phyloP scores from a whole-genome alignment of 768 basidiomycete genomes.

The Auricularia sp. region DNA sequence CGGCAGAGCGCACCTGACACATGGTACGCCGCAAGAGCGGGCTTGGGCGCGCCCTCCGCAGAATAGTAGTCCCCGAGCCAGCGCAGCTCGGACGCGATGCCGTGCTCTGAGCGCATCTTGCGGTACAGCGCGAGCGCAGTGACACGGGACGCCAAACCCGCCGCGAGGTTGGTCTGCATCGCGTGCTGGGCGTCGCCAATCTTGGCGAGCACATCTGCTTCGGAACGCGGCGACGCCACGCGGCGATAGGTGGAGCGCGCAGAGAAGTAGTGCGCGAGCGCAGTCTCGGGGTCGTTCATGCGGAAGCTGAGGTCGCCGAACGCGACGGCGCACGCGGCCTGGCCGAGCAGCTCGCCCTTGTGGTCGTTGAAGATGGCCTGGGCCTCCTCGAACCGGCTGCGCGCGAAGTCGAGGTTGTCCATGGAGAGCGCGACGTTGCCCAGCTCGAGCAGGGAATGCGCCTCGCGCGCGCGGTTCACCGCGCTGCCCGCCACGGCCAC shows the following conservation, averaged over 20 bases:
- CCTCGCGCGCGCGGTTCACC: neutral
- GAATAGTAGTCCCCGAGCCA: neutral
- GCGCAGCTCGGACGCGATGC: neutral
- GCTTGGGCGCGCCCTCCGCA: neutral
- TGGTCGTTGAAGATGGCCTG: neutral
- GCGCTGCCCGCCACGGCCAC: neutral
- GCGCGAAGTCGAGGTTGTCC: neutral
- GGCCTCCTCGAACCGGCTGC: slow-evolving; percentile 1
- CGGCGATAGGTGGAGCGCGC: neutral
- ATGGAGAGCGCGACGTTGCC: neutral
- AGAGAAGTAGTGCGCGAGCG: neutral
- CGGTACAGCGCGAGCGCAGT: neutral
- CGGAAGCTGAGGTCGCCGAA: neutral
- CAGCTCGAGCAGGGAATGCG: neutral
- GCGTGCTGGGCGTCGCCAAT: neutral
- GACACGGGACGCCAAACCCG: neutral
- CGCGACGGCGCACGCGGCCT: neutral
- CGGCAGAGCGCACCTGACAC: neutral
- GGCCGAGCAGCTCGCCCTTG: neutral
- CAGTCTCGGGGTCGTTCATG: neutral
- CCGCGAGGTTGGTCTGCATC: neutral
- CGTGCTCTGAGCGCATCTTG: neutral
- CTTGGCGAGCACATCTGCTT: neutral
- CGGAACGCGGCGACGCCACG: neutral
- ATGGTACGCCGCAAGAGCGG: neutral